phyloP scores from a whole-genome alignment of 2,329 filamentous ascomycete genomes.

The Drechmeria coniospora region DNA sequence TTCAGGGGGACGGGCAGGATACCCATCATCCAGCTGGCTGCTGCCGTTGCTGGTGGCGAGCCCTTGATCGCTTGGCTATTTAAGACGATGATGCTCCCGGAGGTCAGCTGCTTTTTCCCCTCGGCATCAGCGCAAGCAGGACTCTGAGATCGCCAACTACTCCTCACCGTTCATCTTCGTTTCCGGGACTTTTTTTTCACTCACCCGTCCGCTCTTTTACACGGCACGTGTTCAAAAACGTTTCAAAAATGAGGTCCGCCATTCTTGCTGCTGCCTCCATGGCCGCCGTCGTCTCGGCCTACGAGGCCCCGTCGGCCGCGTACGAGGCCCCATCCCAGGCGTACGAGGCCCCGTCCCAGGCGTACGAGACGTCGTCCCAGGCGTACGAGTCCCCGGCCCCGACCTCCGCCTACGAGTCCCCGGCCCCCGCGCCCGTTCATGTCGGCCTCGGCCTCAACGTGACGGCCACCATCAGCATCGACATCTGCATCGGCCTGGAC shows the following conservation, averaged over 20 bases:
- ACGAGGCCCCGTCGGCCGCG: too few relatives aligned
- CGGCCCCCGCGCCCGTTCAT: constrained; percentile 5
- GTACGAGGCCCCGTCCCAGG: too few relatives aligned
- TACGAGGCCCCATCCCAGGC: too few relatives aligned
- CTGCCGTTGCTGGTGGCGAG: too few relatives aligned
- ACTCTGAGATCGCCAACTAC: constrained; percentile 2
- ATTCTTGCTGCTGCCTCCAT: constrained; percentile 7
- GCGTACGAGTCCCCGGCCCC: too few relatives aligned
- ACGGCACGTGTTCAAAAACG: neutral
- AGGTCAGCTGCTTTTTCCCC: constrained; percentile 1
- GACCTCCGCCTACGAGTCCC: too few relatives aligned
- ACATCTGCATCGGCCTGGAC: constrained; percentile 7
- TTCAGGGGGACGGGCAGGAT: too few relatives aligned
- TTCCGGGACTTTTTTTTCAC: constrained; percentile 8
- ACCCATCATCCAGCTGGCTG: too few relatives aligned
- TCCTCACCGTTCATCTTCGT: constrained; percentile 6
- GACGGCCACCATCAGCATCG: constrained; percentile 2
- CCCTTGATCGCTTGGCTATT: too few relatives aligned
- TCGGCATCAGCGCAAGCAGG: constrained; percentile 4
- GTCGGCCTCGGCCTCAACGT: constrained; percentile 2
- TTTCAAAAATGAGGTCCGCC: constrained; percentile 11
- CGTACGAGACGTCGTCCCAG: too few relatives aligned
- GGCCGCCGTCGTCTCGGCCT: constrained; percentile 6
- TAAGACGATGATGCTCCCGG: constrained; percentile 8
- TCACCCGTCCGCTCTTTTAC: constrained; percentile 5